A percentile compares a stretch with the other conserved stretches of the same genome.
Evolutionary conservation across 805 yeast genomes (phyloP).

Genomic region (Yarrowia sp.): DNA sequence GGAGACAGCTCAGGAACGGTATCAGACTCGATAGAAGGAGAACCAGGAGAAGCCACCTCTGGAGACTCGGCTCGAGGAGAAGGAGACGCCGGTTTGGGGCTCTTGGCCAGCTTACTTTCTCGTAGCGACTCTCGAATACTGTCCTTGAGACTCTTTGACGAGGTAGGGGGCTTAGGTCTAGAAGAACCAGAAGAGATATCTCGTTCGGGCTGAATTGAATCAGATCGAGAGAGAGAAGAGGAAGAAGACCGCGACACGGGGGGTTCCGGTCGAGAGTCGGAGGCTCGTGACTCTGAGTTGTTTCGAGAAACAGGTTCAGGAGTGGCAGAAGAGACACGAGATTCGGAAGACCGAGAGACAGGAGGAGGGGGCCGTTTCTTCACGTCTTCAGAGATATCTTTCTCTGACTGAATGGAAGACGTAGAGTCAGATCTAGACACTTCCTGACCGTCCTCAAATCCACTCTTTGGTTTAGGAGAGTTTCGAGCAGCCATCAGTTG

Average conservation of each 20-base stretch:
- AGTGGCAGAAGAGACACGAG: background rate
- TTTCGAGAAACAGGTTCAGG: background rate
- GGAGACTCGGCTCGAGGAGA: slow-evolving; percentile 2
- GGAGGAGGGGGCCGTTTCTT: slow-evolving; percentile 2
- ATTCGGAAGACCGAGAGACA: background rate
- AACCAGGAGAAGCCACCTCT: background rate
- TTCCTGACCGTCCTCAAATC: background rate
- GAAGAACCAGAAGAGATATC: background rate
- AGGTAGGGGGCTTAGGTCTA: background rate
- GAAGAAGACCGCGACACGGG: background rate
- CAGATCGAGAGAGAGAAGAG: slow-evolving; percentile 5
- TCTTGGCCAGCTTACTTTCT: slow-evolving; percentile 19
- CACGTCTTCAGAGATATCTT: background rate
- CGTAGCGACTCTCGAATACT: slow-evolving; percentile 18
- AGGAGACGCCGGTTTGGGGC: slow-evolving; percentile 4
- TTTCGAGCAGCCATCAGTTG: slow-evolving; percentile 22
- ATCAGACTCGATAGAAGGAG: background rate
- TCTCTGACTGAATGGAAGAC: slow-evolving; percentile 10
- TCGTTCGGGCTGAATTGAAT: slow-evolving; percentile 19
- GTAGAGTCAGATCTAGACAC: background rate
- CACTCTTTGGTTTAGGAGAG: background rate
- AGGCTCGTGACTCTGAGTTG: background rate
- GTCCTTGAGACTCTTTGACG: slow-evolving; percentile 23
- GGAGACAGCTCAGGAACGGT: slow-evolving; percentile 15
- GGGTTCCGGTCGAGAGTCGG: background rate